A percentile compares a stretch with the other conserved stretches of the same genome.
Conservation (phyloP, 768 basidiomycete genomes). For the Russula vinacea region DNA sequence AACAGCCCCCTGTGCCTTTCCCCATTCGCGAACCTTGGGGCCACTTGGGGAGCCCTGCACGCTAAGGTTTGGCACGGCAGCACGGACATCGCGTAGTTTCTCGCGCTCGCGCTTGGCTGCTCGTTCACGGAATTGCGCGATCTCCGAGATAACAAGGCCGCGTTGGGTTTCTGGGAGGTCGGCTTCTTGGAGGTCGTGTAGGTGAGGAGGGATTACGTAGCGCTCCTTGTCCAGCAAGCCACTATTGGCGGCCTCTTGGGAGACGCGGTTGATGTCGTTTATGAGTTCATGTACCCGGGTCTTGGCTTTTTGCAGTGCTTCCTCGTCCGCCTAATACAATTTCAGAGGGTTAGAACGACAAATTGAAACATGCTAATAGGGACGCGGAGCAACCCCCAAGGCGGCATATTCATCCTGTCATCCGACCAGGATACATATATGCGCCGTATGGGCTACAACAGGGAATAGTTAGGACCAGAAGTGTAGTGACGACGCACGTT, state of each 20-base stretch:
- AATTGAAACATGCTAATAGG: neutral
- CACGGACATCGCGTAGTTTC: constrained; percentile 75
- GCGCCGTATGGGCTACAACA: constrained; percentile 13
- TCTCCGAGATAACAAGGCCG: constrained; percentile 92
- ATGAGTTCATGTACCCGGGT: constrained; percentile 62
- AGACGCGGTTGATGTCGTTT: constrained; percentile 65
- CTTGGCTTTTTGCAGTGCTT: constrained; percentile 58
- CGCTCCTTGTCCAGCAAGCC: constrained; percentile 80
- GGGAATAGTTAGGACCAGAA: constrained; percentile 9
- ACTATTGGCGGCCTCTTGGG: constrained; percentile 70
- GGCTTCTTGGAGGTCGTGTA: constrained; percentile 93
- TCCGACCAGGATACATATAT: constrained; percentile 7
- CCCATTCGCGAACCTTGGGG: constrained; percentile 78
- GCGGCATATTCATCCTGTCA: neutral
- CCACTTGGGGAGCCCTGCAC: constrained; percentile 47
- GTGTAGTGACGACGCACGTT: constrained; percentile 56
- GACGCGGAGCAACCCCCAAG: constrained; percentile 10
- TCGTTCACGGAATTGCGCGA: constrained; percentile 92
- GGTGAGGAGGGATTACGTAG: constrained; percentile 91
- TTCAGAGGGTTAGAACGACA: constrained; percentile 14
- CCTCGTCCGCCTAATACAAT: constrained; percentile 62
- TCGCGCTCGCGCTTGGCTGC: constrained; percentile 89
- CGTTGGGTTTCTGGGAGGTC: constrained; percentile 94
- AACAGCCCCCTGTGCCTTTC: constrained; percentile 51
- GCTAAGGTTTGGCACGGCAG: constrained; percentile 49